Percentiles rank a stretch among this genome's conserved stretches.
phyloP scores from a whole-genome alignment of 495 filamentous ascomycete species.

The Neurospora sp. region DNA sequence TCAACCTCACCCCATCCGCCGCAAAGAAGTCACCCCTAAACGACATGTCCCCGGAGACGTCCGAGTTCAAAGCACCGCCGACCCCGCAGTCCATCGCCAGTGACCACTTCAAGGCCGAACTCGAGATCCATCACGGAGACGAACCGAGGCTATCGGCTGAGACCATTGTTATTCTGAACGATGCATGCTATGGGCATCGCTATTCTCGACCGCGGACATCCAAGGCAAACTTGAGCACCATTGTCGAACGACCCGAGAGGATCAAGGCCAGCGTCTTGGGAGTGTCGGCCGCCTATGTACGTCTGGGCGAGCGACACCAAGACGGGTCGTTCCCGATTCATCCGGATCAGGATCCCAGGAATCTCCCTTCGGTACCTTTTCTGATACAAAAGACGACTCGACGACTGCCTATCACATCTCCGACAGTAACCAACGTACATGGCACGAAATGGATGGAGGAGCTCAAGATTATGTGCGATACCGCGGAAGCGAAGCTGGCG shows the following conservation, averaged over 20 bases:
- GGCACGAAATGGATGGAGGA: slow-evolving; percentile 87
- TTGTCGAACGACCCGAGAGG: slow-evolving; percentile 88
- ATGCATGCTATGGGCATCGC: slow-evolving; percentile 87
- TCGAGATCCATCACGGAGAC: slow-evolving; percentile 48
- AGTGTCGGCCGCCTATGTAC: slow-evolving; percentile 77
- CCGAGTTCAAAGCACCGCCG: slow-evolving; percentile 29
- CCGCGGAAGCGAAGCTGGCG: slow-evolving; percentile 63
- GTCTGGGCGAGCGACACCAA: slow-evolving; percentile 69
- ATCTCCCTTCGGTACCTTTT: slow-evolving; percentile 60
- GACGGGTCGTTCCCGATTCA: slow-evolving; percentile 58
- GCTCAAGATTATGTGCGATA: slow-evolving; percentile 70
- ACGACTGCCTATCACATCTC: slow-evolving; percentile 51
- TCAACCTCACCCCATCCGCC: slow-evolving; percentile 34
- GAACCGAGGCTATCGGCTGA: slow-evolving; percentile 41
- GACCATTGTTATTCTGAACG: slow-evolving; percentile 76
- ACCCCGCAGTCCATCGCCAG: slow-evolving; percentile 62
- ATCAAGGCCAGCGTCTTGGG: slow-evolving; percentile 77
- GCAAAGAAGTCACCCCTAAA: slow-evolving; percentile 26
- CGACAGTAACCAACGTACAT: slow-evolving; percentile 72
- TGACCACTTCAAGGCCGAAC: slow-evolving; percentile 58
- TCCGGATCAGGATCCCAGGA: slow-evolving; percentile 34
- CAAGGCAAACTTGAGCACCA: slow-evolving; percentile 52
- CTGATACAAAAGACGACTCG: slow-evolving; percentile 66
- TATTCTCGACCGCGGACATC: slow-evolving; percentile 72
- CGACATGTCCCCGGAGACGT: slow-evolving; percentile 25